Evolutionary conservation across 2,329 filamentous ascomycete genomes (phyloP), one percentile per base, ranked within the genome.

Genomic region (Fusarium mundagurra): DNA sequence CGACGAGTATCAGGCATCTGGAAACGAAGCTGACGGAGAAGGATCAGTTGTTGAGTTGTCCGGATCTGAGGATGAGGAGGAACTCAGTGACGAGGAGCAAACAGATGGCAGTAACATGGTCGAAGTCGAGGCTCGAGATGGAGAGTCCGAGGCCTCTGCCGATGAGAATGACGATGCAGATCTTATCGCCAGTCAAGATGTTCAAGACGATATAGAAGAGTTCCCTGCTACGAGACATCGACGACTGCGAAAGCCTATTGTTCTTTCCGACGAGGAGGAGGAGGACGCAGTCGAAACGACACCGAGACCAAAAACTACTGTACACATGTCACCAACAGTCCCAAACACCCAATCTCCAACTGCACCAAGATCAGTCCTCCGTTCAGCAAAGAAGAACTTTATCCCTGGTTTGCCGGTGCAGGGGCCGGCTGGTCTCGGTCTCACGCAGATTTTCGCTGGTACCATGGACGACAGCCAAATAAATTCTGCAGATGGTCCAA

Each of bases 371-470:
- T 93, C 91, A 1, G 89, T 92, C 5, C 81, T 92, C n/a, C 89
- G 91, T 45, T 93, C 91, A 8, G 91, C 91, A 6, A 91, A 88
- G 67, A 93, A 93, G 82, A 88, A 85, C 0, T 92, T 92, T 75
- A 92, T 94, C 66, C 92, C 92, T 8, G 92, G 91, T 4, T 83
- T 94, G 27, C 89, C 91, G 6, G 86, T 92, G 8, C 82, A 86
- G 29, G 88, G 87, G 1, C 86, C 90, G 29, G 90, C 90, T 41
- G 91, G 90, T 6, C 84, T 97, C 47, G 93, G 94, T 16, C 87
- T 98, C 50, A 97, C 94, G 1, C 95, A 98, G 78, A 96, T 96
- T 71, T 98, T 98, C 80, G 93, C 93, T 10, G 94, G 94, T 18
- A 98, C 95, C 2, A 93, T 98, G 90, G 94, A 93, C 54, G 91